Evolutionary conservation across 441 rosid species (phyloP).

Genomic region (Brassica hybrid): DNA sequence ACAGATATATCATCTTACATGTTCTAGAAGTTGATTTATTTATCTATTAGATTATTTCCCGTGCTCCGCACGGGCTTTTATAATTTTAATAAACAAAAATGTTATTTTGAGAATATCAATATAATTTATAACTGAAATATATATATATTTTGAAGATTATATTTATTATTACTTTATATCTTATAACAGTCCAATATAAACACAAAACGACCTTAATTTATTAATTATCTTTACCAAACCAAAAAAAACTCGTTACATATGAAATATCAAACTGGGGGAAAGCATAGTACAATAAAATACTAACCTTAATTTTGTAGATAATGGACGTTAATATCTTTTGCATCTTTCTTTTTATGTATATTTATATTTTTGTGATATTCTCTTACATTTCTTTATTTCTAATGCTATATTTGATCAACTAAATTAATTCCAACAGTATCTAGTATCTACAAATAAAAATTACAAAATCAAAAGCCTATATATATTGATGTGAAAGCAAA

Average conservation of each 20-base stretch:
- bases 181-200: no score
- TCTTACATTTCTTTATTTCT: not conserved
- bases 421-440: not conserved
- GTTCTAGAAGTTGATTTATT: no score
- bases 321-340: not conserved
- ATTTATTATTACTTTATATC: no score
- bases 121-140: not conserved
- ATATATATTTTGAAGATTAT: no score
- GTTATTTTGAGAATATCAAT: not conserved
- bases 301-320: not conserved
- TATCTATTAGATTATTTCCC: no score
- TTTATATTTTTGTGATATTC: not conserved
- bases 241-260: not conserved
- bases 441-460: not conserved
- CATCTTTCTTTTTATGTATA: not conserved
- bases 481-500: not conserved
- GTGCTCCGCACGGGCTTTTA: no score
- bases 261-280: not conserved
- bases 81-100: no score
- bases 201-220: not conserved
- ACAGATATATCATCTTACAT: no score
- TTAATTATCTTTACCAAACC: not conserved
- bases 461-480: not conserved
- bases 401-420: not conserved
- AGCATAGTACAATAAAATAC: not conserved